Conservation (phyloP, 2,329 filamentous ascomycete species). For the Chrysosporium queenslandicum region DNA sequence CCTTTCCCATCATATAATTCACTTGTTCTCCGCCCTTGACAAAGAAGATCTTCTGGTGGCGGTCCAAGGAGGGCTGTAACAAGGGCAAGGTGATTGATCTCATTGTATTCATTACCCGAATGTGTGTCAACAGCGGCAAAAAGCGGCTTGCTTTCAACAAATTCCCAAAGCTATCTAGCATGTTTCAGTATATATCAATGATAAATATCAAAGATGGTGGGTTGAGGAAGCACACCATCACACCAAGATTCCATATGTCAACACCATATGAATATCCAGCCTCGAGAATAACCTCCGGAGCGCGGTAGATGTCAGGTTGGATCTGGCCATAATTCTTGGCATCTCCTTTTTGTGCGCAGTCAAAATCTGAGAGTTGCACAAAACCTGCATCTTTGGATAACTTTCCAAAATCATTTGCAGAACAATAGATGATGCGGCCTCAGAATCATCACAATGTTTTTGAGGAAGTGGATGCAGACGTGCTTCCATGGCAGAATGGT, state of each 20-base stretch:
- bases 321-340: conserved; percentile 35
- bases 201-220: too few species aligned
- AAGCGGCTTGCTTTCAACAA: conserved; percentile 24
- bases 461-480: conserved; percentile 24
- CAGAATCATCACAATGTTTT: conserved; percentile 20
- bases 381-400: conserved; percentile 20
- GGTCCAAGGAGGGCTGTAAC: conserved; percentile 16
- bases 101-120: conserved; percentile 19
- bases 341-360: conserved; percentile 25
- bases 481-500: conserved; percentile 22
- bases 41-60: conserved; percentile 14
- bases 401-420: conserved; percentile 26
- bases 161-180: conserved; percentile 24
- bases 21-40: conserved; percentile 13
- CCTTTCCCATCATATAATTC: conserved; percentile 20
- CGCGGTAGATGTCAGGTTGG: conserved; percentile 34
- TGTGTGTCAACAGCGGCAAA: conserved; percentile 23
- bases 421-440: conserved; percentile 28
- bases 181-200: not conserved
- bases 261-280: conserved; percentile 29
- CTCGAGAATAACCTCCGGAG: conserved; percentile 30
- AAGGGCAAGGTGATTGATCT: conserved; percentile 18
- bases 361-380: conserved; percentile 30
- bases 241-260: conserved; percentile 32
- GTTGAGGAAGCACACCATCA: conserved; percentile 26